Evolutionary conservation across 768 basidiomycete species (phyloP), one percentile per base, ranked within the genome.

Genomic region (Rhodotorula paludigena): DNA sequence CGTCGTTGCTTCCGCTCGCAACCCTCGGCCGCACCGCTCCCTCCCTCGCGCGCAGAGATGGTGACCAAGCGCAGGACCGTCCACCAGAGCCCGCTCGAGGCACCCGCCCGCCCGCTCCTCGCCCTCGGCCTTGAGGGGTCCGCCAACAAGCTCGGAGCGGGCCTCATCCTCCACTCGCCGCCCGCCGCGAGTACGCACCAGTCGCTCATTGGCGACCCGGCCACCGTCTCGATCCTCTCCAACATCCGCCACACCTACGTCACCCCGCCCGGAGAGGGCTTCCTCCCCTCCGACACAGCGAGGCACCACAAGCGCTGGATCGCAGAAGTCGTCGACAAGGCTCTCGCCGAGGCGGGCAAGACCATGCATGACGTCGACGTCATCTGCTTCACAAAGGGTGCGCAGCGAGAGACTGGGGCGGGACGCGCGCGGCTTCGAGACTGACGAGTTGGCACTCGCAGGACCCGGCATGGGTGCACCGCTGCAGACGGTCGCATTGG

Each of bases 391-490:
- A 99, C 96, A 9, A 92, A 97, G 83, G 96, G 94, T 89, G 72
- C 42, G 80, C 68, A 15, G 30, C 30, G 28, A 9, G 32, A 18
- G 12, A 30, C 9, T 49, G 8, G n/a, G 10, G 48, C 48, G 3
- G 30, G n/a, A 25, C 3, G 8, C 2, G 20, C 25, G 3, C 18
- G 3, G 8, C 23, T 21, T 25, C 9, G 30, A 10, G 48, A 16
- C 35, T 72, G 45, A 63, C 41, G n/a, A 11, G 5, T 30, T 36
- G 35, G 48, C n/a, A 32, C 39, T 25, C 55, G 28, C 74, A 97
- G 94, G 96, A 3, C 96, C 96, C n/a, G 96, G 96, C 1, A 99
- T 99, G 96, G 96, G 96, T 54, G 92, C 90, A 42, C 96, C 96
- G 3, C 79, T 99, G 42, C 92, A 94, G 75, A 92, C 93, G 5